Evolutionary conservation across 2,329 filamentous ascomycete species (phyloP), one percentile per base, ranked within the genome.

Genomic region (Thielaviopsis populi): DNA sequence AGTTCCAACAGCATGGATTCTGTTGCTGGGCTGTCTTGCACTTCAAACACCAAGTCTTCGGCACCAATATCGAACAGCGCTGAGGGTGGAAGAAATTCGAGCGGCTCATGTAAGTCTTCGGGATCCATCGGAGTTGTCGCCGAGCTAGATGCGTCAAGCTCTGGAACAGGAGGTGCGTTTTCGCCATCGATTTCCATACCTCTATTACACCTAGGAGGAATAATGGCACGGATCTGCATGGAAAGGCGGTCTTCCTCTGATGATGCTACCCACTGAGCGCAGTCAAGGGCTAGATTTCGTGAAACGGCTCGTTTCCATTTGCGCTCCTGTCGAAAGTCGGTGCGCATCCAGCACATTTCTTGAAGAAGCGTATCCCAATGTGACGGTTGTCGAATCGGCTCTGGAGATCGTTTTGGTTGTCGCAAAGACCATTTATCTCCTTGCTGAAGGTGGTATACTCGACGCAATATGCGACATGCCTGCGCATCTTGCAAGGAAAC

Each of bases 301-400:
- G 91, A 91, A 42, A 87, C 82, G 1, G 87, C 83, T 71, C 84
- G 85, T 75, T 96, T 97, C 91, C 91, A 96, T 72, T 95, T 96
- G 48, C 90, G 80, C 73, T 97, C 94, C 74, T 96, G 89, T 61
- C 88, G 83, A 70, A 96, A 97, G 74, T 99, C 94, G 1, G 91
- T 96, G 61, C 91, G 84, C 89, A 99, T 95, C 92, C 92, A 97
- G 73, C 91, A 95, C 82, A 92, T 89, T 76, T 99, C 91, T 69
- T 91, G 83, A 40, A 99, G 77, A 63, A 97, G 73, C 62, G 92
- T 81, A 74, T 99, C 94, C 82, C 86, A 89, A 69, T 97, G 92
- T 1, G 87, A 85, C 0, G 83, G 80, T 19, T 86, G 86, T 43
- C 90, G 83, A 3, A 83, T 79, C 3, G 92, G 91, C 73, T 99